Conservation (phyloP, 805 yeast genomes). For the Barnettozyma pratensis region DNA sequence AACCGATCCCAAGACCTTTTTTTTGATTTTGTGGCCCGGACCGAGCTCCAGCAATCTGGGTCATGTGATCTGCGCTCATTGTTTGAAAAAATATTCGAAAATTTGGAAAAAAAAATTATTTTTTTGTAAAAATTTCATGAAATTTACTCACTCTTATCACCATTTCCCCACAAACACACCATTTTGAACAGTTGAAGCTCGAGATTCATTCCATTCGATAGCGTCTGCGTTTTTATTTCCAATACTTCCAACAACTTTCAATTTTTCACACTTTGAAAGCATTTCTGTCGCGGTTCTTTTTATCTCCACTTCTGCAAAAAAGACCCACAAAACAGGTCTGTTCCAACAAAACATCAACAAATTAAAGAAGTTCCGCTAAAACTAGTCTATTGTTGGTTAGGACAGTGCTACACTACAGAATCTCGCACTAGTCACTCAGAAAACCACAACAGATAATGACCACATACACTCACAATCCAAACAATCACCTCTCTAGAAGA, state of each 20-base stretch:
- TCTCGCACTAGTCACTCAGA: neutral
- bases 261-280: too few species aligned
- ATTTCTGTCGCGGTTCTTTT: too few species aligned
- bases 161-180: too few species aligned
- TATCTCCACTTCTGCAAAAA: too few species aligned
- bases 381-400: too few species aligned
- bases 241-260: too few species aligned
- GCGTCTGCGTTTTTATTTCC: too few species aligned
- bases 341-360: neutral
- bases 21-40: neutral
- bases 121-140: neutral
- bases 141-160: too few species aligned
- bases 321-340: neutral
- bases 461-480: conserved; percentile 13
- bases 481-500: conserved; percentile 27
- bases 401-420: neutral
- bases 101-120: neutral
- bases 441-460: conserved; percentile 4
- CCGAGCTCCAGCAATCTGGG: neutral
- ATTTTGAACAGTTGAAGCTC: too few species aligned
- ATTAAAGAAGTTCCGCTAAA: too few species aligned
- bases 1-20: neutral
- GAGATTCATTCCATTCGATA: too few species aligned
- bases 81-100: neutral
- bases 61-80: neutral